Evolutionary conservation across 129 eudicot species (phyloP).

Genomic region (Flaveria sonorensis): DNA sequence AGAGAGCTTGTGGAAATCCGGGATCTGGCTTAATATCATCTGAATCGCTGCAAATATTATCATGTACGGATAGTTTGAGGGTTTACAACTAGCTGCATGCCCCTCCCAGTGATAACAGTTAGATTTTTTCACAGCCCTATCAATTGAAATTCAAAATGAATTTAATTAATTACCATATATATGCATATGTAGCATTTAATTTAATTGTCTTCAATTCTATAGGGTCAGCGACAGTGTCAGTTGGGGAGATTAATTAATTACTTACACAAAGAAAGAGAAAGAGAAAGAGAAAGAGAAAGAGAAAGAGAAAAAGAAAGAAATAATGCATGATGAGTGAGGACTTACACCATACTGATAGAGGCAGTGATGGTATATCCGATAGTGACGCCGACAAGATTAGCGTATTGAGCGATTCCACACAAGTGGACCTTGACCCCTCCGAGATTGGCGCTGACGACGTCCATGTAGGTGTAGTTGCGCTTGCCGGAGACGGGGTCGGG

Average conservation of each 20-base stretch:
- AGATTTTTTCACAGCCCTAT: conserved; percentile 73
- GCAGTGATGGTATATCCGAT: conserved; percentile 95
- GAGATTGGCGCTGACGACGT: conserved; percentile 65
- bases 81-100: conserved; percentile 38
- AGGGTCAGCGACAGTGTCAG: too few relatives aligned
- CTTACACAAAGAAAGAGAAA: too few relatives aligned
- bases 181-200: neutral
- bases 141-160: too few relatives aligned
- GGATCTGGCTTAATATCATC: conserved; percentile 70
- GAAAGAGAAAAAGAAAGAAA: too few relatives aligned
- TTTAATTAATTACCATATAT: neutral
- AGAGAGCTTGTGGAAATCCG: conserved; percentile 67
- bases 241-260: too few relatives aligned
- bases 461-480: conserved; percentile 83
- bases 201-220: too few relatives aligned
- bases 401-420: conserved; percentile 81
- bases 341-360: conserved; percentile 94
- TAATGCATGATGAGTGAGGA: neutral
- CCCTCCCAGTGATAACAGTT: conserved; percentile 71
- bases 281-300: too few relatives aligned
- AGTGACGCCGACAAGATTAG: conserved; percentile 67
- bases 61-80: conserved; percentile 60
- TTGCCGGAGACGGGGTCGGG: conserved; percentile 71
- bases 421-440: conserved; percentile 74
- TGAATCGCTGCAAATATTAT: conserved; percentile 54